These are phyloP conservation scores for Xylaria sp. DNA, from an alignment of 2,329 filamentous ascomycete species.

Conservation along the genomic window DNA sequence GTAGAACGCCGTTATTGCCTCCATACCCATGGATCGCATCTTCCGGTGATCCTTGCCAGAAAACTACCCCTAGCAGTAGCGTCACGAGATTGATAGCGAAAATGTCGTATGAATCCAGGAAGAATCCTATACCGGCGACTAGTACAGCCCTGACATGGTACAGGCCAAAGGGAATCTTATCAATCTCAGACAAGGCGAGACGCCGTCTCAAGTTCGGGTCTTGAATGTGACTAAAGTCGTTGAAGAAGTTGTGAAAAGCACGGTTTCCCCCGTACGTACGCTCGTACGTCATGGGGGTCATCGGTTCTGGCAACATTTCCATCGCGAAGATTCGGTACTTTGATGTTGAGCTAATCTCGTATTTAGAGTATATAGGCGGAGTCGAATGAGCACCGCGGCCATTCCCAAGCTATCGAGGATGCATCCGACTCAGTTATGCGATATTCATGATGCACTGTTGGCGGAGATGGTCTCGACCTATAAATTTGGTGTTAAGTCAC, in stretches of 20 bases:
- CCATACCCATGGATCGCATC: slow-evolving; percentile 59
- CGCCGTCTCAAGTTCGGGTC: slow-evolving; percentile 82
- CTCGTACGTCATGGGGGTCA: slow-evolving; percentile 49
- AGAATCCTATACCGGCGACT: slow-evolving; percentile 85
- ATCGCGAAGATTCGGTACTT: slow-evolving; percentile 33
- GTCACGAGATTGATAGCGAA: slow-evolving; percentile 83
- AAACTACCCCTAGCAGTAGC: slow-evolving; percentile 79
- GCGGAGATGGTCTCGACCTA: slow-evolving; percentile 19
- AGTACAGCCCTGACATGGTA: slow-evolving; percentile 79
- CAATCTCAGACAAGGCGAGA: slow-evolving; percentile 80
- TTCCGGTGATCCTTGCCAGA: slow-evolving; percentile 66
- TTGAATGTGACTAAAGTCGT: slow-evolving; percentile 71
- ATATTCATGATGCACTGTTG: slow-evolving; percentile 30
- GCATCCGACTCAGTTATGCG: slow-evolving; percentile 23
- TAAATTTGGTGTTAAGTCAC: background rate
- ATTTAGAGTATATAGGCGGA: background rate
- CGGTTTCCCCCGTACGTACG: slow-evolving; percentile 71
- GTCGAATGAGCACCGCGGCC: slow-evolving; percentile 9
- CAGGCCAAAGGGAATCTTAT: slow-evolving; percentile 80
- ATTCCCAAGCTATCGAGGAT: slow-evolving; percentile 21
- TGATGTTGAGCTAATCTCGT: slow-evolving; percentile 11
- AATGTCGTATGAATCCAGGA: slow-evolving; percentile 83
- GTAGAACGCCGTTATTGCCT: slow-evolving; percentile 66
- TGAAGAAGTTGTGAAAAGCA: slow-evolving; percentile 80
- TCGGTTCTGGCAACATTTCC: slow-evolving; percentile 58